These are phyloP conservation scores for Kockiozyma suomiensis DNA, from an alignment of 805 yeast genomes.

Conservation along the genomic window DNA sequence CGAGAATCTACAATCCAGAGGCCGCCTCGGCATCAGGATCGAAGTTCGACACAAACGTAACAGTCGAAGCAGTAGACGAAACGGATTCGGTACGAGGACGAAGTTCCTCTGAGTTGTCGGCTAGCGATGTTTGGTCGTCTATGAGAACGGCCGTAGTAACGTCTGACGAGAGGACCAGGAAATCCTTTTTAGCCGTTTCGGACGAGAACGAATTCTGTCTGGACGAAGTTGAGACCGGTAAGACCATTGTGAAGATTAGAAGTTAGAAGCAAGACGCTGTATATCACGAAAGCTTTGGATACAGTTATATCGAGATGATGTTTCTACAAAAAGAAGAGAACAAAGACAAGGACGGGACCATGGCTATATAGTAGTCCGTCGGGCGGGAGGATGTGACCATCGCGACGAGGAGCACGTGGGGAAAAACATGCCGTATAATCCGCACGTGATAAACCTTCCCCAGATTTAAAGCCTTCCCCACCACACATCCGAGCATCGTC, in stretches of 20 bases:
- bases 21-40: slow-evolving; percentile 1
- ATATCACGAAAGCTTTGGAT: not conserved
- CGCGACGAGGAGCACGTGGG: not conserved
- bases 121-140: not conserved
- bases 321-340: not conserved
- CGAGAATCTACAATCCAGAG: too few species aligned
- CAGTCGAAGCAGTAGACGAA: slow-evolving; percentile 1
- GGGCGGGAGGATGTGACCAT: not conserved
- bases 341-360: not conserved
- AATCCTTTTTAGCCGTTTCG: not conserved
- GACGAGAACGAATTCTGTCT: not conserved
- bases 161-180: slow-evolving; percentile 12
- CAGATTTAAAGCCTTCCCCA: not conserved
- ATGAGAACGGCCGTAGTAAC: not conserved
- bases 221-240: slow-evolving; percentile 3
- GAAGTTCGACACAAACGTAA: not conserved
- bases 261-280: not conserved
- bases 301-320: not conserved
- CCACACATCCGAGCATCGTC: slow-evolving; percentile 3
- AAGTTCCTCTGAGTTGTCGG: not conserved
- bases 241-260: not conserved
- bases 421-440: not conserved
- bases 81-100: slow-evolving; percentile 17
- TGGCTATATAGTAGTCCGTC: not conserved
- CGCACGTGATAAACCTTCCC: not conserved